Conservation (phyloP, 768 basidiomycete species). For the Tricholoma sp. region DNA sequence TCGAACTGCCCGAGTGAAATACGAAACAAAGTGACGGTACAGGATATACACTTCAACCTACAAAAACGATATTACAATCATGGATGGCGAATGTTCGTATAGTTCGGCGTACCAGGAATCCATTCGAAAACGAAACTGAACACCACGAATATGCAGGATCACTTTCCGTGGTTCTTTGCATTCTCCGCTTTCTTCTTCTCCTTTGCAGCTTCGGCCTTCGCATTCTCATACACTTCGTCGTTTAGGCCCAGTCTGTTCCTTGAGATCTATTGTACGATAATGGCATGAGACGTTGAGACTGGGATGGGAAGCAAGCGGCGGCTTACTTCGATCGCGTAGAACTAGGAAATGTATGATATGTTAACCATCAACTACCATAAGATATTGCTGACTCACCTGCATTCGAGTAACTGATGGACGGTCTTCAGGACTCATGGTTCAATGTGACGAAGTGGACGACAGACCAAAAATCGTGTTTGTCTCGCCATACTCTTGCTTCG, state of each 20-base stretch:
- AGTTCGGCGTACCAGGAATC: background rate
- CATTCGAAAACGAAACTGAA: background rate
- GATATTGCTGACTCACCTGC: constrained; percentile 40
- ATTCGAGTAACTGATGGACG: constrained; percentile 53
- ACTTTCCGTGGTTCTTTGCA: constrained; percentile 19
- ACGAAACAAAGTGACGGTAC: background rate
- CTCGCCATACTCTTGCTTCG: constrained; percentile 79
- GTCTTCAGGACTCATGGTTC: background rate
- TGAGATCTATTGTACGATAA: constrained; percentile 57
- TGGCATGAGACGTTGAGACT: background rate
- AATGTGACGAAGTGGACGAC: constrained; percentile 10
- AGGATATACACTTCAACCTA: background rate
- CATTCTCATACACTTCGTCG: constrained; percentile 76
- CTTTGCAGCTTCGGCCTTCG: constrained; percentile 66
- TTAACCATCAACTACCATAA: constrained; percentile 1
- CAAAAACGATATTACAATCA: background rate
- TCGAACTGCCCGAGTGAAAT: background rate
- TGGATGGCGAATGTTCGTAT: background rate
- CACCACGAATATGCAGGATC: background rate
- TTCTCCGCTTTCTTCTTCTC: constrained; percentile 42
- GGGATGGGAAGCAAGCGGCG: background rate
- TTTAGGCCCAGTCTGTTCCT: constrained; percentile 91
- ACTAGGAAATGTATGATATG: constrained; percentile 36
- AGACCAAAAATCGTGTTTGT: constrained; percentile 91
- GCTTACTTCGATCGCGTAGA: constrained; percentile 85